These are phyloP conservation scores for Aciculoconidium aculeatum DNA, from an alignment of 805 yeast genomes.

Conservation along the genomic window DNA sequence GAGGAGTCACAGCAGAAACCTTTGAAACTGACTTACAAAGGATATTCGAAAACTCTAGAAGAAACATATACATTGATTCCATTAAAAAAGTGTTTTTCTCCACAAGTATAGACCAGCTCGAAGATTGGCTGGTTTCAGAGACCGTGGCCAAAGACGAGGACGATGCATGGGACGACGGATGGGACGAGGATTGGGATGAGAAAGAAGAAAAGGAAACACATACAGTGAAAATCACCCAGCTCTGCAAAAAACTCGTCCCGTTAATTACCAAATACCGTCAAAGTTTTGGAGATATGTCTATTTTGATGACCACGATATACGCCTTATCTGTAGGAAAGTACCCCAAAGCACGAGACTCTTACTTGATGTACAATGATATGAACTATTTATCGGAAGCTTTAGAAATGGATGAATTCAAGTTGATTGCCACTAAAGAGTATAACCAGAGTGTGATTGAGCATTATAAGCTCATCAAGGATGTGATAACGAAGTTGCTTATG, in stretches of 20 bases:
- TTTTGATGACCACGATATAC: slow-evolving; percentile 22
- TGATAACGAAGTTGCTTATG: slow-evolving; percentile 2
- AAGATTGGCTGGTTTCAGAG: slow-evolving; percentile 4
- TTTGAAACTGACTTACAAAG: slow-evolving; percentile 5
- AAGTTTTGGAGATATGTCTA: slow-evolving; percentile 14
- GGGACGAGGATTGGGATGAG: slow-evolving; percentile 26
- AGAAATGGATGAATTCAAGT: slow-evolving; percentile 3
- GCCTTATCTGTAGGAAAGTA: slow-evolving; percentile 28
- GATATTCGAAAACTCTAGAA: slow-evolving; percentile 19
- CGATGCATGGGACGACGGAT: slow-evolving; percentile 22
- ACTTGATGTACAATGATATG: slow-evolving; percentile 32
- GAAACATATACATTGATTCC: slow-evolving; percentile 26
- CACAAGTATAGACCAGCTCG: slow-evolving; percentile 2
- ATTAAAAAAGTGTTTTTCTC: slow-evolving; percentile 13
- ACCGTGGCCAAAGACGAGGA: slow-evolving; percentile 8
- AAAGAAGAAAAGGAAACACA: slow-evolving; percentile 9
- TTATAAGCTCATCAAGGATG: slow-evolving; percentile 3
- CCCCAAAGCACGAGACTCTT: slow-evolving; percentile 27
- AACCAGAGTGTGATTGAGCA: slow-evolving; percentile 4
- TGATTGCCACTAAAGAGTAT: slow-evolving; percentile 3
- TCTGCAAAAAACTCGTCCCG: slow-evolving; percentile 17
- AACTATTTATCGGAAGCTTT: slow-evolving; percentile 15
- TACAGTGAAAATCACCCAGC: slow-evolving; percentile 13
- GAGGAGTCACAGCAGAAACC: slow-evolving; percentile 2
- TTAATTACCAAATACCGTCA: slow-evolving; percentile 18